These are phyloP conservation scores for Pseudogymnoascus sp. DNA, from an alignment of 2,329 filamentous ascomycete species.

Conservation along the genomic window DNA sequence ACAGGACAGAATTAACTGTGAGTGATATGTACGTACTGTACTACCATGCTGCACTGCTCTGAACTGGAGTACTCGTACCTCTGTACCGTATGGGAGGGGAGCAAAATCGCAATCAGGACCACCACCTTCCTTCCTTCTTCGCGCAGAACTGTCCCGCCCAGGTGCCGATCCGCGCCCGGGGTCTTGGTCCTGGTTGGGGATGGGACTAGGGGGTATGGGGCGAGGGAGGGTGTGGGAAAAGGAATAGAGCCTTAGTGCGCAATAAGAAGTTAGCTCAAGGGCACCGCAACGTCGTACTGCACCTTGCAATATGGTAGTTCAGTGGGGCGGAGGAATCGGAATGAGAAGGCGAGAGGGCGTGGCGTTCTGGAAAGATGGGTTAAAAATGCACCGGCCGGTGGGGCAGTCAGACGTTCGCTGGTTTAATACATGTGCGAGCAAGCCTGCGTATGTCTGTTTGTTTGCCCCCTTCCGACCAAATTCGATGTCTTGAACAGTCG, in stretches of 20 bases:
- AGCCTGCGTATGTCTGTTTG: background rate
- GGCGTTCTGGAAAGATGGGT: background rate
- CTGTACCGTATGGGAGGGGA: background rate
- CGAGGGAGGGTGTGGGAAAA: background rate
- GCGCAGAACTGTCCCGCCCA: background rate
- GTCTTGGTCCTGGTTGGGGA: background rate
- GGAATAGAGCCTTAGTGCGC: background rate
- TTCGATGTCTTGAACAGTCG: background rate
- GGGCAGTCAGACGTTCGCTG: background rate
- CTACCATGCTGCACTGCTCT: background rate
- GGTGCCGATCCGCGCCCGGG: background rate
- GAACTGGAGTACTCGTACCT: background rate
- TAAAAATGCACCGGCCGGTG: background rate
- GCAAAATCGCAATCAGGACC: background rate
- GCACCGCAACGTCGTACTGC: background rate
- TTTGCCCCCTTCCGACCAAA: background rate
- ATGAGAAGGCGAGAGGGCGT: background rate
- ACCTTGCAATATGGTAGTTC: background rate
- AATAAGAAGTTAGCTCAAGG: background rate
- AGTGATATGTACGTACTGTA: background rate
- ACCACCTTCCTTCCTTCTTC: background rate
- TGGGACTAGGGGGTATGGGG: background rate
- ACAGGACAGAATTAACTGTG: background rate
- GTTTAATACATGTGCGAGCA: background rate
- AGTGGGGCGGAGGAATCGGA: background rate